Conservation (phyloP, 257 asterid species). For the Ballota nigra region DNA sequence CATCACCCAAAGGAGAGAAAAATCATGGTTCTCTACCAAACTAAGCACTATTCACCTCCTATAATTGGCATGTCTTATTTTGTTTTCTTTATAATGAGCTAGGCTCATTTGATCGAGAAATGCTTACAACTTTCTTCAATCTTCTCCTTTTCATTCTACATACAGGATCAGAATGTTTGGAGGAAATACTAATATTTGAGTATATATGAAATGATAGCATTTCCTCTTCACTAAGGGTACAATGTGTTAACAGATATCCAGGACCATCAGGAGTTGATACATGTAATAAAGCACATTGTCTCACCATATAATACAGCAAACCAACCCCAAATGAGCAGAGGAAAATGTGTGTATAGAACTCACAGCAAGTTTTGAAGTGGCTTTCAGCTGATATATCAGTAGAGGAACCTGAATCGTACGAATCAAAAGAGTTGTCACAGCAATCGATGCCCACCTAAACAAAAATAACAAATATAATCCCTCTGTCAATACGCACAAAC, state of each 20-base stretch:
- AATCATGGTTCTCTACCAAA: background rate
- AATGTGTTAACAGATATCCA: background rate
- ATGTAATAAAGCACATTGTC: background rate
- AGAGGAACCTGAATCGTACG: slow-evolving; percentile 63
- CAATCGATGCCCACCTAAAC: slow-evolving; percentile 89
- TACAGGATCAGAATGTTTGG: background rate
- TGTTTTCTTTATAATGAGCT: background rate
- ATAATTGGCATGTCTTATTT: slow-evolving; percentile 3
- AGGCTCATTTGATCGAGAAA: background rate
- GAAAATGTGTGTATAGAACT: slow-evolving; percentile 28
- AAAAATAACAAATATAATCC: slow-evolving; percentile 19
- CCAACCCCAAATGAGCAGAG: slow-evolving; percentile 9
- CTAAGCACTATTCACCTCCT: slow-evolving; percentile 24
- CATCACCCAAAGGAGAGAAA: slow-evolving; percentile 10
- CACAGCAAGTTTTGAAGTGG: slow-evolving; percentile 73
- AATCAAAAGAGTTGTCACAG: slow-evolving; percentile 58
- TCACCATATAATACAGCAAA: background rate
- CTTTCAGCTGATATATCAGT: slow-evolving; percentile 68
- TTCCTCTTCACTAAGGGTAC: background rate
- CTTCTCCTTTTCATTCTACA: background rate
- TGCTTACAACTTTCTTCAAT: background rate
- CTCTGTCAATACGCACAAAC: background rate
- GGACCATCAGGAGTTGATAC: background rate
- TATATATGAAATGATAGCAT: background rate
- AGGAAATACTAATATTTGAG: background rate